Base-by-base conservation (phyloP, 176 grass and related monocot genomes). In the Cenchrus fungigraminus region DNA sequence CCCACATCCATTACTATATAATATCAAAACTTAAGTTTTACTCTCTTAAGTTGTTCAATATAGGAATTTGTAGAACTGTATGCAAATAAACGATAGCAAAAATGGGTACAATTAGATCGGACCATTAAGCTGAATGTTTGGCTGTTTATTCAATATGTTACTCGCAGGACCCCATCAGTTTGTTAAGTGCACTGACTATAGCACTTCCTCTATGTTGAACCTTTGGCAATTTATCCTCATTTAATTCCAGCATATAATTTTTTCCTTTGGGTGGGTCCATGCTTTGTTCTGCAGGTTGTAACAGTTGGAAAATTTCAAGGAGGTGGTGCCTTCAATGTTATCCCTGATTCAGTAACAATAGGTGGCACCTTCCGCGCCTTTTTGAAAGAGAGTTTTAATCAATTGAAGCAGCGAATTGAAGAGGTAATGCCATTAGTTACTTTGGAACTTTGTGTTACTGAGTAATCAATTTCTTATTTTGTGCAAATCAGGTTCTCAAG, bases 291-390 rank as follows among this genome's bases (percentile, higher is more conserved):
- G 15, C 78, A 97, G 95, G 95, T 97, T 63, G 88, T 97, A 69
- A 95, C 95, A 82, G 91, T 97, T 65, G 92, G 90, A 63, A 95
- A 97, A 79, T 97, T 97, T 90, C 95, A 93, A 91, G 95, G 95
- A 77, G 95, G 88, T 67, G 89, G 82, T 50, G 92, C 90, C 84
- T 97, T 91, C 89, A 97, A 95, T 88, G 95, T 97, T 16, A 97
- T 97, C 73, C 95, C 95, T 46, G 91, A 97, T 97, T 97, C 92
- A 8, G 95, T 97, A 34, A 90, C 92, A 52, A 93, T 97, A 79
- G 90, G 91, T 54, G 92, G 95, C 56, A 97, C 95, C 71, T 97
- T 97, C 90, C 89, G 95, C 69, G 92, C 95, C 17, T 94, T 97
- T 77, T 76, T 91, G 42, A 93, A 94, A 67, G 90, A 93, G 79